These are phyloP conservation scores for Pulveroboletus sp. DNA, from an alignment of 768 basidiomycete species.

Conservation along the genomic window DNA sequence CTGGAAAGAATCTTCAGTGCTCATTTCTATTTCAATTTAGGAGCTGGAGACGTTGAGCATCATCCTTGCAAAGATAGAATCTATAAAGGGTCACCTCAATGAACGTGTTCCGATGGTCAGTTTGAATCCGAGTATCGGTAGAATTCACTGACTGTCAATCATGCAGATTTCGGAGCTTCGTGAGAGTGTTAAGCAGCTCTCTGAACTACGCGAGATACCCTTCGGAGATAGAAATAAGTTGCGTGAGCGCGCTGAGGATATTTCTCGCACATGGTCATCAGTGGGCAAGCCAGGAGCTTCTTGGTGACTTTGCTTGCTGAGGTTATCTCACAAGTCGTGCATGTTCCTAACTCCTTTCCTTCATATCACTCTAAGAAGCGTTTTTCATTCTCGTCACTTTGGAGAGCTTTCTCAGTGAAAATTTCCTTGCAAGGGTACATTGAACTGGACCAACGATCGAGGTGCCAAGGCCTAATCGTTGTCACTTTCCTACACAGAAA, in stretches of 20 bases:
- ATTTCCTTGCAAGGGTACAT: conserved; percentile 2
- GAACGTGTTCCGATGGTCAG: conserved; percentile 12
- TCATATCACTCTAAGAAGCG: background rate
- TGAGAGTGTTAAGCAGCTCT: conserved; percentile 21
- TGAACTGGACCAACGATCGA: background rate
- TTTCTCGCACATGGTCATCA: conserved; percentile 15
- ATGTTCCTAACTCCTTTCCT: conserved; percentile 7
- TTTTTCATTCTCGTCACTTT: background rate
- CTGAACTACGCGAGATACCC: conserved; percentile 27
- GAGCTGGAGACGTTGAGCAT: conserved; percentile 25
- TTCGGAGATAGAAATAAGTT: conserved; percentile 27
- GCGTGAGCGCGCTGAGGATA: conserved; percentile 18
- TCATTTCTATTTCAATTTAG: conserved; percentile 9
- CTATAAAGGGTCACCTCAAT: conserved; percentile 13
- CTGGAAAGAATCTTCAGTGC: background rate
- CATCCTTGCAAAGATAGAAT: conserved; percentile 29
- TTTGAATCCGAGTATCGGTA: background rate
- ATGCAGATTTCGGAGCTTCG: conserved; percentile 18
- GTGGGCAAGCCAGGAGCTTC: background rate
- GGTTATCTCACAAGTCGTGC: background rate
- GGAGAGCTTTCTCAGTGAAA: background rate
- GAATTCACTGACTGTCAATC: background rate
- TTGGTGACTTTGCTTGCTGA: background rate
- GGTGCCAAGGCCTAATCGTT: background rate
- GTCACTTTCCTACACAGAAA: conserved; percentile 84